Evolutionary conservation across 164 flowering plant genomes (phyloP).

Genomic region (Aristolochia contorta): DNA sequence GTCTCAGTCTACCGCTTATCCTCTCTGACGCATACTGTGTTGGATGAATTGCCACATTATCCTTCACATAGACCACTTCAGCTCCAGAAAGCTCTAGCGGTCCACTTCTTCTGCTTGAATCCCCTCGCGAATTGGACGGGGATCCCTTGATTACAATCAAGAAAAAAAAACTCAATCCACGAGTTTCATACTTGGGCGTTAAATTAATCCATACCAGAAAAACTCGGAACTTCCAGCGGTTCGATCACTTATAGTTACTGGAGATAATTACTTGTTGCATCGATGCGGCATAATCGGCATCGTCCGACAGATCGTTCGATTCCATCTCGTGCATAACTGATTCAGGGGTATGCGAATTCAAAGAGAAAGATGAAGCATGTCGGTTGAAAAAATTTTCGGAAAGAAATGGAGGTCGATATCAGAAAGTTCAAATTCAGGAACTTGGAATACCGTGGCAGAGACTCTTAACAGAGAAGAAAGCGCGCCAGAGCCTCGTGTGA

Average conservation of each 20-base stretch:
- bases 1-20: constrained; percentile 81
- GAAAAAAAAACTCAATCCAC: background rate
- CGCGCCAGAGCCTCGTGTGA: background rate
- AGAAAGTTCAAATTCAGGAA: background rate
- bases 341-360: background rate
- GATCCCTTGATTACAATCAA: constrained; percentile 12
- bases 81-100: constrained; percentile 49
- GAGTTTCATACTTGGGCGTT: too few relatives aligned
- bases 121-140: constrained; percentile 35
- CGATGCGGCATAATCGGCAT: constrained; percentile 94
- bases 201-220: too few relatives aligned
- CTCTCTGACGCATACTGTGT: constrained; percentile 86
- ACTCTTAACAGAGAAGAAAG: constrained; percentile 1
- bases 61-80: constrained; percentile 69
- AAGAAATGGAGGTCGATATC: background rate
- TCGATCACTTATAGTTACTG: background rate
- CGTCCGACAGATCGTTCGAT: constrained; percentile 84
- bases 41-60: constrained; percentile 94
- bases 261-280: constrained; percentile 42
- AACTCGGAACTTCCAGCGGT: too few relatives aligned
- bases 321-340: constrained; percentile 69
- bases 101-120: constrained; percentile 36
- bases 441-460: background rate
- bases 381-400: constrained; percentile 8
- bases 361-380: background rate